phyloP scores from a whole-genome alignment of 2,329 filamentous ascomycete species.

The Ceratocystis papillata region DNA sequence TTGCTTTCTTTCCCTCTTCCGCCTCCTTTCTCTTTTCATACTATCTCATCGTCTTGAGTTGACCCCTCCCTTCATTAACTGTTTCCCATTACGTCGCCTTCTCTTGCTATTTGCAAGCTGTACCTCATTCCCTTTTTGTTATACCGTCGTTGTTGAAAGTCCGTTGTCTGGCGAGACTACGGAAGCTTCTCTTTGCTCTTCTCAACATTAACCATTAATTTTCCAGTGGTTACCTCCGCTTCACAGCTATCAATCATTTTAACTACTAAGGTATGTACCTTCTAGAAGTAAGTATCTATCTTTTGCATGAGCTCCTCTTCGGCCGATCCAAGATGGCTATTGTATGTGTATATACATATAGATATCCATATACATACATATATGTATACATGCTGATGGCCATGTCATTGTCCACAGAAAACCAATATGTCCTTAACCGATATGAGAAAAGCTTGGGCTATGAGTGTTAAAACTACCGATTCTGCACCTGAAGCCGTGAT shows the following conservation, averaged over 20 bases:
- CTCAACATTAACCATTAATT: neutral
- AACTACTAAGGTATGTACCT: neutral
- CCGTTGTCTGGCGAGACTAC: neutral
- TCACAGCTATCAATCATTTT: neutral
- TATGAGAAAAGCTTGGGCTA: neutral
- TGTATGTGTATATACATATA: neutral
- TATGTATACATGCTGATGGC: neutral
- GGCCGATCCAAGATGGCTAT: neutral
- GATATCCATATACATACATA: neutral
- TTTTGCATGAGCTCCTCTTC: neutral
- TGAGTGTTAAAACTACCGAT: neutral
- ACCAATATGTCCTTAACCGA: neutral
- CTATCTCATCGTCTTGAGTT: neutral
- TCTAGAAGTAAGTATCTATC: neutral
- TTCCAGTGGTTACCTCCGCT: neutral
- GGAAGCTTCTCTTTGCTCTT: neutral
- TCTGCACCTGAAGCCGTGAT: conserved; percentile 8
- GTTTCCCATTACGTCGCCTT: neutral
- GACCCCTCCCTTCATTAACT: neutral
- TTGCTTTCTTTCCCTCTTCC: conserved; percentile 3
- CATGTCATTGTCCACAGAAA: neutral
- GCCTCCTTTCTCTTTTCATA: neutral
- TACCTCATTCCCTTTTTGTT: neutral
- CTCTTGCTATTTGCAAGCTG: too few species aligned
- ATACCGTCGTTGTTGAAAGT: neutral